These are phyloP conservation scores for Starmerella sirachaensis DNA, from an alignment of 805 yeast genomes.

Conservation along the genomic window DNA sequence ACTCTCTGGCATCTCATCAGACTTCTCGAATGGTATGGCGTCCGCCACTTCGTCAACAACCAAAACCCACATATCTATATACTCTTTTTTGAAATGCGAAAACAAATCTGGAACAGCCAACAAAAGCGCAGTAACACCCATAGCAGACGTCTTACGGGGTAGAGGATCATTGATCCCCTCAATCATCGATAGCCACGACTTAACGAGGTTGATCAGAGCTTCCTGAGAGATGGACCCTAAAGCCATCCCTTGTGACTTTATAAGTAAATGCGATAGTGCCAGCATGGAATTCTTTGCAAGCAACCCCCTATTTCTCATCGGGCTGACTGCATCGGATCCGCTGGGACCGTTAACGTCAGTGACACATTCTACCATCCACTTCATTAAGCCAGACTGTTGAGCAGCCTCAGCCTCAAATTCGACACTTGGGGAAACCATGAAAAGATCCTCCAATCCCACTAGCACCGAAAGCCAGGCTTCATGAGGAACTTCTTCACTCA, in stretches of 20 bases:
- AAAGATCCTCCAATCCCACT: conserved; percentile 12
- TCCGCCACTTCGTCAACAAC: conserved; percentile 71
- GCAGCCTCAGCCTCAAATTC: conserved; percentile 3
- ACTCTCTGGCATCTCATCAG: conserved; percentile 31
- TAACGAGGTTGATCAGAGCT: too few species aligned
- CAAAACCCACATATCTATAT: conserved; percentile 37
- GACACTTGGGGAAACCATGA: conserved; percentile 4
- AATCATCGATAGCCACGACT: conserved; percentile 31
- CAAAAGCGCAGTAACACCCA: conserved; percentile 33
- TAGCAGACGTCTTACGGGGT: conserved; percentile 52
- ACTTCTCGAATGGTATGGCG: too few species aligned
- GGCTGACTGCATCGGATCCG: conserved; percentile 5
- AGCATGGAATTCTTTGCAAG: too few species aligned
- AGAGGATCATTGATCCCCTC: conserved; percentile 60
- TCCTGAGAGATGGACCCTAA: too few species aligned
- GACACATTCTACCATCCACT: conserved; percentile 11
- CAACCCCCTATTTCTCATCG: too few species aligned
- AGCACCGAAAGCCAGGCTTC: conserved; percentile 18
- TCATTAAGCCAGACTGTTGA: conserved; percentile 9
- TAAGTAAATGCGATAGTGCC: conserved; percentile 7
- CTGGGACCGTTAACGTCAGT: too few species aligned
- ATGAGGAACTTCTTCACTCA: conserved; percentile 20
- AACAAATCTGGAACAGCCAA: conserved; percentile 11
- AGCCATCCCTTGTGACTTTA: conserved; percentile 10
- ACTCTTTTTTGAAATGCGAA: conserved; percentile 10